Evolutionary conservation across 345 rosid genomes (phyloP).

Genomic region (Rhodamnia argentea): DNA sequence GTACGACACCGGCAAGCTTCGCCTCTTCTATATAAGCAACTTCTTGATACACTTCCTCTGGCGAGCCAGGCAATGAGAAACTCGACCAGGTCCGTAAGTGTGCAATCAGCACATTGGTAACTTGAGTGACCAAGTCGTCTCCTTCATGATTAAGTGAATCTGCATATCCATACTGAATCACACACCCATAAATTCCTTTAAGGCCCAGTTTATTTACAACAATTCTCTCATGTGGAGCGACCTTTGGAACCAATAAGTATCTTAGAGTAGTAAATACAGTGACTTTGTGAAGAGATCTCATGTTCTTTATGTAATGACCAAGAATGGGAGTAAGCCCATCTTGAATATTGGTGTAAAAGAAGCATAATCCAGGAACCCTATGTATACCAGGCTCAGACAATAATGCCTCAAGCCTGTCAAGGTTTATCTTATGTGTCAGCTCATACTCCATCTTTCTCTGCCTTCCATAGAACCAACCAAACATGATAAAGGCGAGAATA

Average conservation of each 20-base stretch:
- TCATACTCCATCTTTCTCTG: constrained; percentile 72
- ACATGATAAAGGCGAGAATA: constrained; percentile 71
- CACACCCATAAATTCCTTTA: constrained; percentile 42
- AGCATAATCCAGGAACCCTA: constrained; percentile 72
- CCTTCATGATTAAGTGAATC: constrained; percentile 49
- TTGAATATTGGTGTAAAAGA: constrained; percentile 79
- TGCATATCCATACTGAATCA: constrained; percentile 58
- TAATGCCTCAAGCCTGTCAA: constrained; percentile 41
- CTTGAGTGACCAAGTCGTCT: constrained; percentile 33
- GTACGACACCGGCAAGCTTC: constrained; percentile 36
- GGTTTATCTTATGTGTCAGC: constrained; percentile 47
- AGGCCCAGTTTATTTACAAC: constrained; percentile 27
- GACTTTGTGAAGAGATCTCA: constrained; percentile 73
- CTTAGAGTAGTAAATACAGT: constrained; percentile 64
- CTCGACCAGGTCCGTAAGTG: constrained; percentile 12
- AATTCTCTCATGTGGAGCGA: constrained; percentile 38
- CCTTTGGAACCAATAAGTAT: constrained; percentile 55
- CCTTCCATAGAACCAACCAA: constrained; percentile 85
- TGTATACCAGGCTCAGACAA: constrained; percentile 59
- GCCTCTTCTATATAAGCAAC: constrained; percentile 26
- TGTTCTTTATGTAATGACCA: constrained; percentile 66
- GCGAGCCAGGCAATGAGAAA: not conserved
- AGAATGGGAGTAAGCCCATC: constrained; percentile 73
- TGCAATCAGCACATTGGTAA: constrained; percentile 24
- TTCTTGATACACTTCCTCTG: constrained; percentile 20